Evolutionary conservation across 371 early-diverging fungal species (phyloP), one percentile per base, ranked within the genome.

Genomic region (Mucor sp.): DNA sequence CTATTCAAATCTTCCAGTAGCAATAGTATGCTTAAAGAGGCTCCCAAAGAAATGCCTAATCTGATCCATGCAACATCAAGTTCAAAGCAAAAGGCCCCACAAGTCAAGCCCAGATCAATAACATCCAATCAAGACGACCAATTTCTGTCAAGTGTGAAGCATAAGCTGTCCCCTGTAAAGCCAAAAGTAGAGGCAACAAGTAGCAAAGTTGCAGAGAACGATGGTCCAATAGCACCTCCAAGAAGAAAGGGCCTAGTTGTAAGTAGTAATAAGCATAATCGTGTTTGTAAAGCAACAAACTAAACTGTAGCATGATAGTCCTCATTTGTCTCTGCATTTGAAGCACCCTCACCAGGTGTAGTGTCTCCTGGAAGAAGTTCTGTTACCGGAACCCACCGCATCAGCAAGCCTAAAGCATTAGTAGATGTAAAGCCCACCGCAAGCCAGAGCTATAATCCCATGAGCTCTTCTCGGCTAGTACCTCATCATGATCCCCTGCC

Each of bases 311-410:
- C n/a, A 28, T 32, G 15, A 25, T 58, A 69, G 69, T 69, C 69
- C 25, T 69, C 69, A 1, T 64, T 69, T 47, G 50, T 69, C 15
- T 60, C 69, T 27, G 64, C 47, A 15, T 65, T 56, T 37, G 69
- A 69, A 35, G 33, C 55, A 25, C 50, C 69, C 28, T 21, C 64
- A 32, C 0, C 60, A 14, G 19, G 35, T 21, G 4, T 48, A 4
- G 0, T 11, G 11, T 23, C 48, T 21, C 23, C 48, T 23, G 1
- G 9, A 1, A 48, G 21, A 48, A 50, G 25, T 11, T 0, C 50
- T 21, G 3, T 23, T 25, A 19, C 39, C 2, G 35, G 35, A 17
- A 15, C 33, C 15, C 9, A 50, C 14, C 17, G 33, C 7, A 55
- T 27, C 23, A 12, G 21, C 28, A 39, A 55, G 35, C 35, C 25